Conservation (phyloP, 257 asterid species). For the Forsythia suspensa region DNA sequence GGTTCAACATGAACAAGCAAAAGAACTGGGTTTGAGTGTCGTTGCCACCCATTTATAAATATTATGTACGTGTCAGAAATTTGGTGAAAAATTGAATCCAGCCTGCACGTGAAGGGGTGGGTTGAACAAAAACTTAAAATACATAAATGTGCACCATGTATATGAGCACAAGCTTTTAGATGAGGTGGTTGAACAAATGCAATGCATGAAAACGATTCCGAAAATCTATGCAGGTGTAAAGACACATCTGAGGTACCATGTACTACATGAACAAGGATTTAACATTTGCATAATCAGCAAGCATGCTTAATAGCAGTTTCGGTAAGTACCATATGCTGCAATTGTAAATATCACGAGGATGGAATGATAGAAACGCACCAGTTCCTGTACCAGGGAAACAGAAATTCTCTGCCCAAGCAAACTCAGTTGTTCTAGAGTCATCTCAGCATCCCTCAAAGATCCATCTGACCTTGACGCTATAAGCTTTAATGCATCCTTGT, state of each 20-base stretch:
- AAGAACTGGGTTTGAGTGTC: too few species aligned
- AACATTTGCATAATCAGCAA: not conserved
- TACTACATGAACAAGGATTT: not conserved
- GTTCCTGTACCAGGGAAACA: slow-evolving; percentile 47
- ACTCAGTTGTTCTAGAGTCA: slow-evolving; percentile 56
- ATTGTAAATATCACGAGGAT: not conserved
- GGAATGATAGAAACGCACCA: slow-evolving; percentile 18
- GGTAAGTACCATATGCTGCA: not conserved
- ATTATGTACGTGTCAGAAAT: too few species aligned
- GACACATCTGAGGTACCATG: not conserved
- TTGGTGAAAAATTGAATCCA: too few species aligned
- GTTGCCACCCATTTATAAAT: too few species aligned
- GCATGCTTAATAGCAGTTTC: not conserved
- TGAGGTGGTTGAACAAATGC: not conserved
- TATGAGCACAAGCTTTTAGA: not conserved
- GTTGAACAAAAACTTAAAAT: too few species aligned
- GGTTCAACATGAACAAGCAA: too few species aligned
- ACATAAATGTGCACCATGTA: too few species aligned
- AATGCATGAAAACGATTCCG: not conserved
- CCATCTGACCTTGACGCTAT: slow-evolving; percentile 53
- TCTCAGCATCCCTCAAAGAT: slow-evolving; percentile 55
- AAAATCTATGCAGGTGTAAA: not conserved
- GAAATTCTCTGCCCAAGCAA: slow-evolving; percentile 49
- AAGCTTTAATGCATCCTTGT: slow-evolving; percentile 50
- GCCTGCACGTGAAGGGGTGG: too few species aligned